A percentile compares a stretch with the other conserved stretches of the same genome.
These are phyloP conservation scores for Trametes meyenii DNA, from an alignment of 768 basidiomycete species.

Conservation along the genomic window DNA sequence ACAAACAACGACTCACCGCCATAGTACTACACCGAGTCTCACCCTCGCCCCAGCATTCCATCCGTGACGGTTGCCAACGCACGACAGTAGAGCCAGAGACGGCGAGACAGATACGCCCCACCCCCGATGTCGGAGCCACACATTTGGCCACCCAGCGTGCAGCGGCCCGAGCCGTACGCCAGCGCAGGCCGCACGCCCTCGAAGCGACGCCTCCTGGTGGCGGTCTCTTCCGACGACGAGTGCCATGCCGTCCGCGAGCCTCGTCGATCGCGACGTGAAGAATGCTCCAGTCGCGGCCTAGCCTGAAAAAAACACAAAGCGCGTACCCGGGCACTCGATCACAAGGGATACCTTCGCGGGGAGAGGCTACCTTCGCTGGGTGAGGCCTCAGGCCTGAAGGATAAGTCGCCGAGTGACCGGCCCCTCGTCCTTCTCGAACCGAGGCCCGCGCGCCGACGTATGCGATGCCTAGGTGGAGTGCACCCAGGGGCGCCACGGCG, in stretches of 20 bases:
- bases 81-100: not conserved
- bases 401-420: no score
- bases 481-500: no score
- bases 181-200: not conserved
- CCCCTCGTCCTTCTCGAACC: no score
- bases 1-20: not conserved
- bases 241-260: not conserved
- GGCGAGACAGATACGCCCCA: constrained; percentile 8
- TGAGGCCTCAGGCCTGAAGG: no score
- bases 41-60: not conserved
- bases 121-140: constrained; percentile 10
- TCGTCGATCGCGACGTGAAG: constrained; percentile 8
- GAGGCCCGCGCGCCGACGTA: no score
- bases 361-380: no score
- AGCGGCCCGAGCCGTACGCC: constrained; percentile 6
- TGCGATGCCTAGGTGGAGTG: no score
- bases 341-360: no score
- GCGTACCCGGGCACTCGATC: no score
- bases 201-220: not conserved
- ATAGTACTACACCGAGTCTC: not conserved
- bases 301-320: not conserved
- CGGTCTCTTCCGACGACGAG: not conserved
- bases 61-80: constrained; percentile 7
- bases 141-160: constrained; percentile 1
- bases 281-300: not conserved